Conservation (phyloP, 2,329 filamentous ascomycete species). For the Fusarium sarcochroum region DNA sequence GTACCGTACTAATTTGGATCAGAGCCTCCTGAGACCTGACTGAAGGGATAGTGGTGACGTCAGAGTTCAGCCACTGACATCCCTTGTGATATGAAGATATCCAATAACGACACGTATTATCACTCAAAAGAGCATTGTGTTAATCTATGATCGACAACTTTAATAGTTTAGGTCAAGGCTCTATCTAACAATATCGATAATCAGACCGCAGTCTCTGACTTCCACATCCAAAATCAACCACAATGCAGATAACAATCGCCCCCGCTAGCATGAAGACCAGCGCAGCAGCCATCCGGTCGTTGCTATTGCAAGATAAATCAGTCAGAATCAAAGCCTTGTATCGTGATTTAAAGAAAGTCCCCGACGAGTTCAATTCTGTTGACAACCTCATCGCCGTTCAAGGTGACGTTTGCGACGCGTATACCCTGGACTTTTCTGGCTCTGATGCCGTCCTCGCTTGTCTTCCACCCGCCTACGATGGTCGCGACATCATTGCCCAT, state of each 20-base stretch:
- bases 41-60: constrained; percentile 1
- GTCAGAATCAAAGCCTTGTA: constrained; percentile 49
- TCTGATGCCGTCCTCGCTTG: constrained; percentile 52
- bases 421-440: constrained; percentile 51
- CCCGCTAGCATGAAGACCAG: constrained; percentile 53
- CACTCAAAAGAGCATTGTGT: background rate
- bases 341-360: constrained; percentile 49
- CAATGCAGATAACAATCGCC: constrained; percentile 44
- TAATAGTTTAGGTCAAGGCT: background rate
- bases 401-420: constrained; percentile 49
- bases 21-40: too few relatives aligned
- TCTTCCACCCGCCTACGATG: constrained; percentile 50
- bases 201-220: too few relatives aligned
- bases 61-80: constrained; percentile 13
- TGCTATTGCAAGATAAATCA: constrained; percentile 34
- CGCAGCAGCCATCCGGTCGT: constrained; percentile 48
- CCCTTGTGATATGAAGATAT: background rate
- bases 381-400: constrained; percentile 48
- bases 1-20: too few relatives aligned
- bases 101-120: background rate
- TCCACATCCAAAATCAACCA: too few relatives aligned
- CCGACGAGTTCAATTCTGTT: constrained; percentile 45
- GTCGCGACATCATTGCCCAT: constrained; percentile 40
- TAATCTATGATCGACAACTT: background rate
- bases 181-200: too few relatives aligned